Percentiles rank a stretch among this genome's conserved stretches.
Conservation (phyloP, 129 eudicot species). For the Gnaphalium uliginosum region DNA sequence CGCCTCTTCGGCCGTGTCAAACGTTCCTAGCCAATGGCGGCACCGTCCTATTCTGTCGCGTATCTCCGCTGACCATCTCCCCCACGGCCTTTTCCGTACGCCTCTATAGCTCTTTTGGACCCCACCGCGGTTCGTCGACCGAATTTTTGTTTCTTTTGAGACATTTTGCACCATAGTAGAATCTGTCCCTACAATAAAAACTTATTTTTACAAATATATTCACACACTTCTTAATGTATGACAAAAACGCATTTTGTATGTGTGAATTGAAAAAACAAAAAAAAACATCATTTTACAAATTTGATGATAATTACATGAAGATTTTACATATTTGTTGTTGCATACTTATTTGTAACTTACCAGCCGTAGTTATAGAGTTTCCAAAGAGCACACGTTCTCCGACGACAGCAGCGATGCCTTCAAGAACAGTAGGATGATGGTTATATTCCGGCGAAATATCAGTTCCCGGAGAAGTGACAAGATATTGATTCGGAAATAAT, state of each 20-base stretch:
- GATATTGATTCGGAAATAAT: background rate
- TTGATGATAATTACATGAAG: background rate
- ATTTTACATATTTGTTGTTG: background rate
- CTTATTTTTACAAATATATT: background rate
- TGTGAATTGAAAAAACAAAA: too few relatives aligned
- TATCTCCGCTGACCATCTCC: conserved; percentile 97
- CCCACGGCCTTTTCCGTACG: conserved; percentile 94
- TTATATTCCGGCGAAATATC: conserved; percentile 4
- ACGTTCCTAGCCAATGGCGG: conserved; percentile 92
- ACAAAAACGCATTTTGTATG: too few relatives aligned
- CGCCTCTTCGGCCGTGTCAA: conserved; percentile 86
- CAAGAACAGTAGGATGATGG: conserved; percentile 51
- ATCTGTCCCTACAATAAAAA: background rate
- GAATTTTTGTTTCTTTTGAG: background rate
- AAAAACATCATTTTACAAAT: too few relatives aligned
- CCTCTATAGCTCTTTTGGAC: conserved; percentile 62
- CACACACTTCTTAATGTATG: too few relatives aligned
- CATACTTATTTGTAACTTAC: background rate
- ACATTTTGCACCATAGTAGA: background rate
- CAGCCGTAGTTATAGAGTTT: background rate
- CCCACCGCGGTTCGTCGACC: background rate
- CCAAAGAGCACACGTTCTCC: conserved; percentile 57
- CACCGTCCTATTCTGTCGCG: conserved; percentile 84
- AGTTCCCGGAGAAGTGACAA: conserved; percentile 20
- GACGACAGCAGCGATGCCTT: conserved; percentile 87